Percentiles rank a stretch among this genome's conserved stretches.
Evolutionary conservation across 352 stramenopile species (phyloP).

Genomic region (Poterioochromonas sp.): DNA sequence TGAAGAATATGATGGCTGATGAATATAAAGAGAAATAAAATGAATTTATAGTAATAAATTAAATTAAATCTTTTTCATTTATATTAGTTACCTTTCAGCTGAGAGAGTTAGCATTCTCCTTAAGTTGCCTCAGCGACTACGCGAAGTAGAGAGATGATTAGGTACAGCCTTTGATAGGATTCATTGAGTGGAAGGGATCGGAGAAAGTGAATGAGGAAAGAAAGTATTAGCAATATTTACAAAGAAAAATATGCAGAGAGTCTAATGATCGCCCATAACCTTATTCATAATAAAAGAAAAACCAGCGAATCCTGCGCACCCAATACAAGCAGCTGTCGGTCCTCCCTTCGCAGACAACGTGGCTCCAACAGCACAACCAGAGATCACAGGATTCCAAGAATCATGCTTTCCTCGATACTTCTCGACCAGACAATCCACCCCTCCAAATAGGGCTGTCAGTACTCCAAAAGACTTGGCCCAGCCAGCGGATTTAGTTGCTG

Average conservation of each 20-base stretch:
- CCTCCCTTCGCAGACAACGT: slow-evolving; percentile 71
- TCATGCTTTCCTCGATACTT: slow-evolving; percentile 75
- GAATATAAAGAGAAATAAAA: slow-evolving; percentile 49
- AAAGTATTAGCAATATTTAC: too few species aligned
- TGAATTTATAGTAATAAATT: background rate
- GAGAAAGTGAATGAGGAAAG: too few species aligned
- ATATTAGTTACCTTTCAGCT: too few species aligned
- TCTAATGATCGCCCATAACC: slow-evolving; percentile 52
- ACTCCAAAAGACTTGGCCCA: slow-evolving; percentile 38
- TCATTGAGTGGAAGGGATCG: too few species aligned
- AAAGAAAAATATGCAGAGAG: too few species aligned
- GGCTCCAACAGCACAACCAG: slow-evolving; percentile 71
- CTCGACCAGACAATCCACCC: slow-evolving; percentile 72
- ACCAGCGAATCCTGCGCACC: slow-evolving; percentile 73
- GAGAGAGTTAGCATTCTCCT: too few species aligned
- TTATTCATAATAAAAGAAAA: slow-evolving; percentile 78
- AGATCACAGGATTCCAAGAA: slow-evolving; percentile 72
- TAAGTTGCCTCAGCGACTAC: too few species aligned
- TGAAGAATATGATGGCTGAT: slow-evolving; percentile 59
- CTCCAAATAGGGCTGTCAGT: slow-evolving; percentile 39
- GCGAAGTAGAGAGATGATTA: too few species aligned
- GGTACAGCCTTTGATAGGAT: too few species aligned
- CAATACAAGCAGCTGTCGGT: slow-evolving; percentile 66
- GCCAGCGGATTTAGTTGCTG: slow-evolving; percentile 34
- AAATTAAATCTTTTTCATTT: too few species aligned